Evolutionary conservation across 768 basidiomycete genomes (phyloP).

Genomic region (Wakefieldia striispora): DNA sequence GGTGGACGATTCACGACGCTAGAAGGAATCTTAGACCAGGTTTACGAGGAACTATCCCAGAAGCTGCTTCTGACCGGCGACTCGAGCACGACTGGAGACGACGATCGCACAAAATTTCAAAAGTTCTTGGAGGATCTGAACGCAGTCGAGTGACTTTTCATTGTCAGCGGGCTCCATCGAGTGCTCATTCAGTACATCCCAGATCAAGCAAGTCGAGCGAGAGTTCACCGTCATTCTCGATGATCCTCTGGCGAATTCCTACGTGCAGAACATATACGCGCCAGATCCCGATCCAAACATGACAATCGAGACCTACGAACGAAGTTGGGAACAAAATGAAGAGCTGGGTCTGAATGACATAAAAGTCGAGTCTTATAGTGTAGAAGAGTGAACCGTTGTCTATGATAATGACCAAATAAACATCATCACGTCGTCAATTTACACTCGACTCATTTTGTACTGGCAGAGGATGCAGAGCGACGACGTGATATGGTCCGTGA

Average conservation of each 20-base stretch:
- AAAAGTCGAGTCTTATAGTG: slow-evolving; percentile 52
- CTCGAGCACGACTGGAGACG: slow-evolving; percentile 38
- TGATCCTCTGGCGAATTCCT: slow-evolving; percentile 93
- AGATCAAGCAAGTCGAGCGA: slow-evolving; percentile 76
- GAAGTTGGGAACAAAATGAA: slow-evolving; percentile 90
- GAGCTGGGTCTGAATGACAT: slow-evolving; percentile 92
- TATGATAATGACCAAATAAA: too few species aligned
- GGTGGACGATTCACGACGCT: slow-evolving; percentile 97
- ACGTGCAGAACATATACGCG: slow-evolving; percentile 95
- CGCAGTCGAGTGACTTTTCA: slow-evolving; percentile 44
- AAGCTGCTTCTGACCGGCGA: slow-evolving; percentile 83
- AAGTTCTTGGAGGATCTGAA: slow-evolving; percentile 76
- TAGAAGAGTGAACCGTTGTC: too few species aligned
- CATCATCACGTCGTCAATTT: too few species aligned
- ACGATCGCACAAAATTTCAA: slow-evolving; percentile 62
- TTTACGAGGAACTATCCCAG: slow-evolving; percentile 91
- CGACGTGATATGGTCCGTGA: slow-evolving; percentile 98
- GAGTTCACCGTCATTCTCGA: slow-evolving; percentile 94
- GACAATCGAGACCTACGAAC: slow-evolving; percentile 76
- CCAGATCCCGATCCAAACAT: slow-evolving; percentile 97
- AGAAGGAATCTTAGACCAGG: slow-evolving; percentile 90
- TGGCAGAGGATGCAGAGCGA: slow-evolving; percentile 73
- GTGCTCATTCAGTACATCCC: background rate
- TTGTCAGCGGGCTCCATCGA: background rate
- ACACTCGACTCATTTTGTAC: too few species aligned